Percentiles rank a stretch among this genome's conserved stretches.
Conservation (phyloP, 2,329 filamentous ascomycete species). For the Nigrograna mackinnonii region DNA sequence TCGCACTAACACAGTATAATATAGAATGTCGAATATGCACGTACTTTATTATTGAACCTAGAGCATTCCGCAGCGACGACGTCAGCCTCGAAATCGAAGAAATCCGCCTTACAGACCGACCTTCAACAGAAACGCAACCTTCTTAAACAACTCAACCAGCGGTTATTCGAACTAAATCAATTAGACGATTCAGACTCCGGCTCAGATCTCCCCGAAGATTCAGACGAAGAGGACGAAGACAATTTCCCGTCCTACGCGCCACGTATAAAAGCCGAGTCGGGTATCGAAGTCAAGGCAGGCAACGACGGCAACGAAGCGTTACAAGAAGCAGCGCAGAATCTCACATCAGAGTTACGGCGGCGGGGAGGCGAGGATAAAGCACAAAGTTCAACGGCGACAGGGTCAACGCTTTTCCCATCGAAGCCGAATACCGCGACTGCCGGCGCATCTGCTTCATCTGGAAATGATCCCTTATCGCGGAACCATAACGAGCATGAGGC, state of each 20-base stretch:
- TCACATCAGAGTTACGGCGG: constrained; percentile 37
- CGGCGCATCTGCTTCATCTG: constrained; percentile 31
- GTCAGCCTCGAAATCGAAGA: constrained; percentile 46
- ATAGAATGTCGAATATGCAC: constrained; percentile 74
- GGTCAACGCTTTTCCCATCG: constrained; percentile 47
- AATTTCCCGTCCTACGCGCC: constrained; percentile 47
- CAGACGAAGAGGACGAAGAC: constrained; percentile 49
- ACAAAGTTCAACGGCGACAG: constrained; percentile 27
- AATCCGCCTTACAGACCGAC: constrained; percentile 65
- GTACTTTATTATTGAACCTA: constrained; percentile 67
- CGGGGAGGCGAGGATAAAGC: constrained; percentile 25
- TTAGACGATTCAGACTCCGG: constrained; percentile 47
- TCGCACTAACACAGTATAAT: background rate
- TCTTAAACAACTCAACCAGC: constrained; percentile 67
- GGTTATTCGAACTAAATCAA: constrained; percentile 70
- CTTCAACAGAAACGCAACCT: constrained; percentile 67
- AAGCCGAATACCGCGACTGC: constrained; percentile 27
- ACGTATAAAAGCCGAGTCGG: constrained; percentile 33
- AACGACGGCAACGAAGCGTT: constrained; percentile 35
- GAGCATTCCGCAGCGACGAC: constrained; percentile 67
- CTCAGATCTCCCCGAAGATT: constrained; percentile 38
- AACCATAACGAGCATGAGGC: constrained; percentile 82
- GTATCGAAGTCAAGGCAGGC: constrained; percentile 32
- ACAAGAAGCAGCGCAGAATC: constrained; percentile 34
- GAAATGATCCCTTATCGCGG: constrained; percentile 73